These are phyloP conservation scores for Parastagonospora nodorum DNA, from an alignment of 2,329 filamentous ascomycete species.

Conservation along the genomic window DNA sequence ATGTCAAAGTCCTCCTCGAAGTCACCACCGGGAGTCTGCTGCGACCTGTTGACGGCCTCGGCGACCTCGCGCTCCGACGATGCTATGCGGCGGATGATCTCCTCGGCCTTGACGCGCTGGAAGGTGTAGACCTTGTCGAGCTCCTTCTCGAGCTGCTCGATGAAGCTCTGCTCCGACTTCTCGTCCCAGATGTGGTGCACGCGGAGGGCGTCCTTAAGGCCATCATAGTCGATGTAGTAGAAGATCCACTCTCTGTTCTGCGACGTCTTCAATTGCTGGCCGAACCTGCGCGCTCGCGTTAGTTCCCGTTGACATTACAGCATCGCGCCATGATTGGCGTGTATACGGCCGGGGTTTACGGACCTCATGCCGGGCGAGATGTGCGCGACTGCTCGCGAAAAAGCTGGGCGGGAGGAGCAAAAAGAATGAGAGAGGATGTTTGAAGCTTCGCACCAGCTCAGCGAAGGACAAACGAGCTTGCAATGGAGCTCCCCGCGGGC, in stretches of 20 bases:
- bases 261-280: slow-evolving; percentile 93
- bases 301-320: slow-evolving; percentile 32
- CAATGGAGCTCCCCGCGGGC: slow-evolving; percentile 7
- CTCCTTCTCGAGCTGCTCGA: slow-evolving; percentile 84
- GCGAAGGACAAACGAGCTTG: slow-evolving; percentile 8
- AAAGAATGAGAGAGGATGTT: slow-evolving; percentile 9
- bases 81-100: slow-evolving; percentile 89
- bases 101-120: slow-evolving; percentile 95
- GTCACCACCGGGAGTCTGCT: slow-evolving; percentile 30
- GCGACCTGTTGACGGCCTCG: slow-evolving; percentile 73
- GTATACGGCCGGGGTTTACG: slow-evolving; percentile 9
- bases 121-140: slow-evolving; percentile 98
- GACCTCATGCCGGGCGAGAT: slow-evolving; percentile 33
- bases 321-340: slow-evolving; percentile 19
- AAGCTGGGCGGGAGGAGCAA: neutral
- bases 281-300: slow-evolving; percentile 66
- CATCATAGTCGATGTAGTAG: slow-evolving; percentile 98
- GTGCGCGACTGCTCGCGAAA: slow-evolving; percentile 8
- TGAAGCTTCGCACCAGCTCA: slow-evolving; percentile 13
- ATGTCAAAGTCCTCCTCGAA: slow-evolving; percentile 93
- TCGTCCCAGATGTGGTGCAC: slow-evolving; percentile 81
- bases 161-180: slow-evolving; percentile 88
- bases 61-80: slow-evolving; percentile 87
- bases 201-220: slow-evolving; percentile 85
- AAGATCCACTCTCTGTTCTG: slow-evolving; percentile 96